These are phyloP conservation scores for Aureobasidium sp. DNA, from an alignment of 2,329 filamentous ascomycete genomes.

Conservation along the genomic window DNA sequence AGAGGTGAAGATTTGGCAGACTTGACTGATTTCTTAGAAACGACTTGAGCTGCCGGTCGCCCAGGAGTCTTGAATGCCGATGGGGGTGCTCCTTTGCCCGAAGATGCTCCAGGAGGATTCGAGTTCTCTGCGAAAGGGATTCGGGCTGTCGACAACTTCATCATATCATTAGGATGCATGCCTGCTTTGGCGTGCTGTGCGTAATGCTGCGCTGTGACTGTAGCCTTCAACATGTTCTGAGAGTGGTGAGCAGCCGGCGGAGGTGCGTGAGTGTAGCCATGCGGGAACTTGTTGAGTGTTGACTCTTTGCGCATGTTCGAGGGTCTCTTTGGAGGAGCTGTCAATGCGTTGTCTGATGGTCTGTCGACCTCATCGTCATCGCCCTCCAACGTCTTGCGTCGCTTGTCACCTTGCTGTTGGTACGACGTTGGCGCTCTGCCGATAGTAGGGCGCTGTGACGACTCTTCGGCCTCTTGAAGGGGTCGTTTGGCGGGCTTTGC, in stretches of 20 bases:
- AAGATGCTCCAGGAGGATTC: conserved; percentile 35
- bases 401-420: conserved; percentile 66
- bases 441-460: conserved; percentile 44
- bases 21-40: conserved; percentile 36
- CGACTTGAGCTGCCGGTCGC: conserved; percentile 38
- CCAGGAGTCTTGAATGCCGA: conserved; percentile 57
- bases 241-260: conserved; percentile 41
- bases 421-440: conserved; percentile 42
- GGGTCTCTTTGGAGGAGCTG: conserved; percentile 76
- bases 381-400: conserved; percentile 67
- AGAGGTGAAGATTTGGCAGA: conserved; percentile 68
- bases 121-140: conserved; percentile 77
- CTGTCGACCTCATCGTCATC: conserved; percentile 53
- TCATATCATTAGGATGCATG: conserved; percentile 68
- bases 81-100: conserved; percentile 20
- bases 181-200: conserved; percentile 43
- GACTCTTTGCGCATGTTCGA: conserved; percentile 62
- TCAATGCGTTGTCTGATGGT: conserved; percentile 51
- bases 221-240: conserved; percentile 51
- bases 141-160: conserved; percentile 77
- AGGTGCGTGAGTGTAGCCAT: conserved; percentile 53
- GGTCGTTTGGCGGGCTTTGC: conserved; percentile 69
- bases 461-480: conserved; percentile 53
- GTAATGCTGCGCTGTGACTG: conserved; percentile 58
- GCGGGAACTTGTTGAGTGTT: conserved; percentile 49